Evolutionary conservation across 75 land plant genomes (phyloP).

Genomic region (Adiantum capillusveneris): DNA sequence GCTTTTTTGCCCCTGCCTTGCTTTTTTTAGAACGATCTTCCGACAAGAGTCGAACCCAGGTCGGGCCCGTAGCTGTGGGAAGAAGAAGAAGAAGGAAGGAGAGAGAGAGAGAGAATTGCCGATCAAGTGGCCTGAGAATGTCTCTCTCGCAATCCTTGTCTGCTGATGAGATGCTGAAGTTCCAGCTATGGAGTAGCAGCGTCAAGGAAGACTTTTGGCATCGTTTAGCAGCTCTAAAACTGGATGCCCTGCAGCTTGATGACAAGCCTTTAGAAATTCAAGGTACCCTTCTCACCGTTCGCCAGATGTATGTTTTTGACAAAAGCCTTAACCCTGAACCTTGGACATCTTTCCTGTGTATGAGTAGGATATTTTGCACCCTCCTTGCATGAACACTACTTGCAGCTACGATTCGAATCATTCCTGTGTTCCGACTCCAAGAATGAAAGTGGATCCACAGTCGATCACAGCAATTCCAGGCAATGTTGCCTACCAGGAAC

Average conservation of each 20-base stretch:
- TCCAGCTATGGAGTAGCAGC: conserved; percentile 59
- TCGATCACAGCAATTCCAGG: conserved; percentile 49
- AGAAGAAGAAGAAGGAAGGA: no score
- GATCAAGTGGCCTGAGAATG: no score
- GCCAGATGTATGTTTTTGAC: neutral
- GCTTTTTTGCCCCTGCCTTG: no score
- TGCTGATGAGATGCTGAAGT: conserved; percentile 26
- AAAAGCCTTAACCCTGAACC: no score
- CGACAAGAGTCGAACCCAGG: no score
- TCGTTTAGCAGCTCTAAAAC: conserved; percentile 67
- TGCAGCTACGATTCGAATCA: conserved; percentile 74
- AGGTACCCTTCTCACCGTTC: conserved; percentile 21
- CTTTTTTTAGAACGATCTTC: no score
- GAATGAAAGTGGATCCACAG: conserved; percentile 16
- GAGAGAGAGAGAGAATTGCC: no score
- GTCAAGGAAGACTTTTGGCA: conserved; percentile 94
- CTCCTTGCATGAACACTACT: conserved; percentile 57
- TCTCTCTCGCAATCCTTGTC: neutral
- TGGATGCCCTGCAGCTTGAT: conserved; percentile 61
- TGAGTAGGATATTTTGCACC: conserved; percentile 85
- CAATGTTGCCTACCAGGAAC: conserved; percentile 79
- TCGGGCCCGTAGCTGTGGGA: no score
- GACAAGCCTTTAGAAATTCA: conserved; percentile 57
- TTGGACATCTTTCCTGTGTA: neutral
- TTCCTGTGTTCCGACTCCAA: conserved; percentile 47